Evolutionary conservation across 306 rosid genomes (phyloP).

Genomic region (Pyrus betulifolia): DNA sequence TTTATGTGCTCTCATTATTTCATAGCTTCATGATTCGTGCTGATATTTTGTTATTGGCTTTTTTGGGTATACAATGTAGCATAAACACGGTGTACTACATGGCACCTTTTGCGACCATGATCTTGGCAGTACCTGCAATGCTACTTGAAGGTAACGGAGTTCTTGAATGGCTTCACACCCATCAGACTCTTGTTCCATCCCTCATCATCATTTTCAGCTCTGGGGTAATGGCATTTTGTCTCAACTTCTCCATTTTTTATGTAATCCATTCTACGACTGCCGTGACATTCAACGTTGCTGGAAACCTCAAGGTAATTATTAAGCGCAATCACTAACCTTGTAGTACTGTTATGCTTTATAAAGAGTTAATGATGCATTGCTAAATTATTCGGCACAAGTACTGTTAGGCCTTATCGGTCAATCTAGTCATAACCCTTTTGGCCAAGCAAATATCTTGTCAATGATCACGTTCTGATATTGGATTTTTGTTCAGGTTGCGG

Average conservation of each 20-base stretch:
- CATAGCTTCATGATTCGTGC: not conserved
- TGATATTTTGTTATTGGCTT: not conserved
- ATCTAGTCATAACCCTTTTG: not conserved
- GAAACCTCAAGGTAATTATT: constrained; percentile 81
- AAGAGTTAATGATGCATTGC: no score
- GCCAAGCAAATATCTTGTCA: not conserved
- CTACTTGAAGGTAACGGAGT: constrained; percentile 91
- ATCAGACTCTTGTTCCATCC: constrained; percentile 57
- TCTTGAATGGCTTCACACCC: constrained; percentile 73
- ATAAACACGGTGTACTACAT: constrained; percentile 97
- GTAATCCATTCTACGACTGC: constrained; percentile 98
- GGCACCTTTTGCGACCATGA: constrained; percentile 98
- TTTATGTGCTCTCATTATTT: not conserved
- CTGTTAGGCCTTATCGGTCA: not conserved
- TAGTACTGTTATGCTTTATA: not conserved
- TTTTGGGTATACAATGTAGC: constrained; percentile 26
- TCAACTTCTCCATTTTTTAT: constrained; percentile 92
- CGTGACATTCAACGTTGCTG: constrained; percentile 94
- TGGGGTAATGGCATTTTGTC: constrained; percentile 92
- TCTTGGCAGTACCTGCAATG: constrained; percentile 83
- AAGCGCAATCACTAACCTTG: not conserved
- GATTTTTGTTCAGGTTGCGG: constrained; percentile 65
- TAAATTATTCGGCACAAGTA: not conserved
- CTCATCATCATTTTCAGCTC: constrained; percentile 79
- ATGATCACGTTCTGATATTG: not conserved